A percentile compares a stretch with the other conserved stretches of the same genome.
Evolutionary conservation across 2,329 filamentous ascomycete species (phyloP).

Genomic region (Lojkania enalia): DNA sequence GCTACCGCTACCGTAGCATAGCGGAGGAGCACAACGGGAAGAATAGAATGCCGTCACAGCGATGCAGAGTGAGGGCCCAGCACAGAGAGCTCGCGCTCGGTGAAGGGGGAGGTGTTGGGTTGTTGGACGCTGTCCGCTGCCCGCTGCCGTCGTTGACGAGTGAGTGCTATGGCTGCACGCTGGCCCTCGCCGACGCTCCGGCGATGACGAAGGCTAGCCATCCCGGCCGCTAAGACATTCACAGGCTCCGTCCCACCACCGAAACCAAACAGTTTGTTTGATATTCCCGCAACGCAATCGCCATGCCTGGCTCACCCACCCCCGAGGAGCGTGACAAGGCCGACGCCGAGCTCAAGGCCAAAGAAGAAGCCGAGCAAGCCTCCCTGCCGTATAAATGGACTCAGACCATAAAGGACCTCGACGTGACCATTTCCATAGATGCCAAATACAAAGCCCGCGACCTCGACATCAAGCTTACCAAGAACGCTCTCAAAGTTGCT

Average conservation of each 20-base stretch:
- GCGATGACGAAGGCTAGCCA: constrained; percentile 7
- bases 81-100: too few species aligned
- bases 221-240: background rate
- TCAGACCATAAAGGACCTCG: constrained; percentile 87
- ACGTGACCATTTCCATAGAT: constrained; percentile 76
- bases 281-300: constrained; percentile 2
- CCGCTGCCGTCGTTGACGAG: constrained; percentile 9
- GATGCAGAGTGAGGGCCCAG: too few species aligned
- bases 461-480: constrained; percentile 80
- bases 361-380: constrained; percentile 85
- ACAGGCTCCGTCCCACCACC: background rate
- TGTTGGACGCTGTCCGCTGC: too few species aligned
- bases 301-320: constrained; percentile 51
- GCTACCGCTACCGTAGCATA: constrained; percentile 36
- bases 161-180: constrained; percentile 3
- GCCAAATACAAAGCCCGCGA: constrained; percentile 84
- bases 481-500: constrained; percentile 73
- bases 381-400: constrained; percentile 96
- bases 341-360: constrained; percentile 64
- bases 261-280: background rate
- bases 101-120: too few species aligned
- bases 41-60: too few species aligned
- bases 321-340: constrained; percentile 58
- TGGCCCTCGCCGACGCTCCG: constrained; percentile 2
- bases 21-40: constrained; percentile 10